Base-by-base conservation (phyloP, 345 rosid genomes). In the Psidium guajava region DNA sequence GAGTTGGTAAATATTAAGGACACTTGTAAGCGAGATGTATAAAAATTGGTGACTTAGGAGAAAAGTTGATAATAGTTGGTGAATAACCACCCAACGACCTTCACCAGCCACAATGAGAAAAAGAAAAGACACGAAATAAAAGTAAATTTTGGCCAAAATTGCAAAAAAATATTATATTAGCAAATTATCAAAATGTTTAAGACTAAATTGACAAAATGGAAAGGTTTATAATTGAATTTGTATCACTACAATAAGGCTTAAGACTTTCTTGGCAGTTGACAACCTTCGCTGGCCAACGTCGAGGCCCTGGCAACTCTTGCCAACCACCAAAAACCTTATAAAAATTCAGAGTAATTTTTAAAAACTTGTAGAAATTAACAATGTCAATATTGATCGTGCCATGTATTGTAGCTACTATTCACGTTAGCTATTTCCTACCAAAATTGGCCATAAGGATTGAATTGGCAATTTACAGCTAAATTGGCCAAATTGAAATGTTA, bases 341-440 rank as follows among this genome's bases (percentile, higher is more conserved):
- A 61, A 61, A 61, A 15, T 27, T 61, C 10, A 61, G 1, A 61
- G 40, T 61, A 61, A 14, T 14, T 61, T 28, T 8, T 14, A 16
- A 16, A 28, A 27, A 59, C 15, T 61, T 61, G 18, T 20, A 28
- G 28, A 61, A 27, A 61, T 3, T 15, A 6, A 27, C 1, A 0
- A 61, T 14, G 11, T 61, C 0, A 12, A 2, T 0, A 9, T 1
- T 14, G 13, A 3, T 15, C 7, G 21, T 61, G 9, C 8, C 22
- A 3, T 1, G 8, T 28, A 61, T 1, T 20, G 15, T 8, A 16
- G 5, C 5, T 0, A 3, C 2, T 28, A 4, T 28, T 2, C 18
- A 15, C 2, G 2, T 15, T 0, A 28, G 4, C 42, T 27, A 61
- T 61, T 61, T 61, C 11, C 10, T 6, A 3, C 9, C 74, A 61